These are phyloP conservation scores for Choricystis sp. DNA, from an alignment of 139 green algal species.

Conservation along the genomic window DNA sequence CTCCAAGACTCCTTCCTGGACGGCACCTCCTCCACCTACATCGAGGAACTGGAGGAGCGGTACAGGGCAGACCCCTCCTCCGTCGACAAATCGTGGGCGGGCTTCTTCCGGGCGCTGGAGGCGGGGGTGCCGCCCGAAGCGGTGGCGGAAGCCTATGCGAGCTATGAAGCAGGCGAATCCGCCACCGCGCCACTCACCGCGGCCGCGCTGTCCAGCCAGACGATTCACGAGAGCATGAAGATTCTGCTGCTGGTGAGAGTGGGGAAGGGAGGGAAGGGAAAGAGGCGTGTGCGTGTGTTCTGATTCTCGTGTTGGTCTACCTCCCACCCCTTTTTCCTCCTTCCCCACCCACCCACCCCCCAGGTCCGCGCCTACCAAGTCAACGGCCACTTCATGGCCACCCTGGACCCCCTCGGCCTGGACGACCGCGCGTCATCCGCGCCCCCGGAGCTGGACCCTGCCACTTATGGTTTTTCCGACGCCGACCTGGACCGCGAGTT, in stretches of 20 bases:
- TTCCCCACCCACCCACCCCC: no score
- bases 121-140: constrained; percentile 56
- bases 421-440: constrained; percentile 32
- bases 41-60: constrained; percentile 77
- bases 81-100: constrained; percentile 72
- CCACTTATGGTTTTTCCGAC: constrained; percentile 85
- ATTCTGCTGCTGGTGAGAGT: constrained; percentile 86
- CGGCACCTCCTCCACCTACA: constrained; percentile 62
- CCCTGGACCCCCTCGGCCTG: constrained; percentile 81
- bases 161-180: constrained; percentile 51
- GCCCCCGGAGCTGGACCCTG: constrained; percentile 62
- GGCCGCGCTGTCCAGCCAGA: constrained; percentile 69
- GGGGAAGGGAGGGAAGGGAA: no score
- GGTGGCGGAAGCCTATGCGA: constrained; percentile 72
- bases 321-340: no score
- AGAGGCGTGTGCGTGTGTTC: no score
- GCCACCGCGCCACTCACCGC: constrained; percentile 36
- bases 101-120: constrained; percentile 71
- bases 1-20: constrained; percentile 90
- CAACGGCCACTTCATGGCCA: constrained; percentile 54
- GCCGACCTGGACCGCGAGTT: constrained; percentile 93
- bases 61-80: constrained; percentile 59
- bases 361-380: constrained; percentile 88
- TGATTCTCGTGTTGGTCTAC: no score
- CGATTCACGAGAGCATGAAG: constrained; percentile 85